These are phyloP conservation scores for Ambrosiella xylebori DNA, from an alignment of 2,329 filamentous ascomycete genomes.

Conservation along the genomic window DNA sequence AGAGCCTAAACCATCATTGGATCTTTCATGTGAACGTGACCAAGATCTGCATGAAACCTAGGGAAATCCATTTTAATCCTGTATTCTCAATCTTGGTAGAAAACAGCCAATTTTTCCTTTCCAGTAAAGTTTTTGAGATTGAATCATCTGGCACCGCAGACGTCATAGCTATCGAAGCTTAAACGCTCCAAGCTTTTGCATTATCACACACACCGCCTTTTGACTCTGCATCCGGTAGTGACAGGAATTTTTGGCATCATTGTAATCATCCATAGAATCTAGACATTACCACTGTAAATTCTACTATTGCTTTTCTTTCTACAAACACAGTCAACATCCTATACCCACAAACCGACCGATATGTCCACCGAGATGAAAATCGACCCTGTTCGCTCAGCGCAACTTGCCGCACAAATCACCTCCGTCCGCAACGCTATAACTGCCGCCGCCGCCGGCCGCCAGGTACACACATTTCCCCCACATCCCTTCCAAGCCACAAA, in stretches of 20 bases:
- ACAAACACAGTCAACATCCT: not conserved
- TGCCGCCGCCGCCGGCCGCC: constrained; percentile 33
- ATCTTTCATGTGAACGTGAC: not conserved
- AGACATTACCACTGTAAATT: too few species aligned
- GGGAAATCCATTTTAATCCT: not conserved
- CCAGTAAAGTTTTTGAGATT: too few species aligned
- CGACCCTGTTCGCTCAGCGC: constrained; percentile 41
- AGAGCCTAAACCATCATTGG: not conserved
- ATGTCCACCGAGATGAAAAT: constrained; percentile 34
- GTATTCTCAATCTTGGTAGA: too few species aligned
- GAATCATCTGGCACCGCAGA: too few species aligned
- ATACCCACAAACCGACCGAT: not conserved
- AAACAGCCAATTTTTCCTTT: too few species aligned
- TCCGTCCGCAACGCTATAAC: constrained; percentile 41
- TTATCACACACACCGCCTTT: too few species aligned
- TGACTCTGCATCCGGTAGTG: too few species aligned
- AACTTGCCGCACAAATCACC: constrained; percentile 44
- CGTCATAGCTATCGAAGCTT: too few species aligned
- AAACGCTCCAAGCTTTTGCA: too few species aligned
- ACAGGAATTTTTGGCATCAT: too few species aligned
- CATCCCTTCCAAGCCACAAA: not conserved
- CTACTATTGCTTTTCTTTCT: not conserved
- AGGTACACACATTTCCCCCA: constrained; percentile 26
- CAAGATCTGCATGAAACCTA: not conserved
- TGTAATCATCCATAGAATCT: too few species aligned